phyloP scores from a whole-genome alignment of 2,329 filamentous ascomycete genomes.

The Claviceps capensis region DNA sequence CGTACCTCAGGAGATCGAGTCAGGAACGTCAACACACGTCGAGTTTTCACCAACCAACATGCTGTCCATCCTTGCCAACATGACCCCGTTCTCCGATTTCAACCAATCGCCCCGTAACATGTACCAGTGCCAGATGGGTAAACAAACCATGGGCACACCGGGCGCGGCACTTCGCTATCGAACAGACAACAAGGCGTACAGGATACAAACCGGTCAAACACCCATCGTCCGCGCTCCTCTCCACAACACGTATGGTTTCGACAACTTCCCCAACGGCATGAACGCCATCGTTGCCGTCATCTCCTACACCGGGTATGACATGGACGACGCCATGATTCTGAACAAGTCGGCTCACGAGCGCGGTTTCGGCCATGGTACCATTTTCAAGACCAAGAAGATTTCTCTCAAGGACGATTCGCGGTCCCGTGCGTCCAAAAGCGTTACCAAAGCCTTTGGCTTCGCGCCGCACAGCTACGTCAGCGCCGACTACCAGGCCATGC shows the following conservation, averaged over 20 bases:
- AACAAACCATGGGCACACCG: constrained; percentile 97
- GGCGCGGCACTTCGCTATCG: constrained; percentile 72
- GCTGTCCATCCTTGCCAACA: constrained; percentile 91
- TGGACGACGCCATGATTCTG: constrained; percentile 99
- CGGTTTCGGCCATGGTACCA: constrained; percentile 87
- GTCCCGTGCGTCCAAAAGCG: constrained; percentile 49
- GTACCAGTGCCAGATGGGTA: constrained; percentile 99
- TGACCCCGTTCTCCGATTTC: constrained; percentile 97
- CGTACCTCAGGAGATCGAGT: constrained; percentile 71
- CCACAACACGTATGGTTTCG: constrained; percentile 90
- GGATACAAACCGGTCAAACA: constrained; percentile 88
- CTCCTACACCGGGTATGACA: constrained; percentile 97
- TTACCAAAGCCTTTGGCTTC: constrained; percentile 82
- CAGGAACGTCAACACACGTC: constrained; percentile 85
- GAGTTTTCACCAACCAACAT: constrained; percentile 94
- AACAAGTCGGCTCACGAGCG: constrained; percentile 96
- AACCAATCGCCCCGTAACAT: constrained; percentile 98
- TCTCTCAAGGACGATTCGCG: constrained; percentile 68
- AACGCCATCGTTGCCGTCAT: constrained; percentile 96
- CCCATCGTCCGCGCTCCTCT: constrained; percentile 83
- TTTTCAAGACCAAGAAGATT: constrained; percentile 95
- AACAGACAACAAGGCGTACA: constrained; percentile 95
- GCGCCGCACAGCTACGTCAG: constrained; percentile 63
- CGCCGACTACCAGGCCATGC: constrained; percentile 52
- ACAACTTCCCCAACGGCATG: constrained; percentile 95